Conservation (phyloP, 2,329 filamentous ascomycete species). For the Elsinoe fawcettii region DNA sequence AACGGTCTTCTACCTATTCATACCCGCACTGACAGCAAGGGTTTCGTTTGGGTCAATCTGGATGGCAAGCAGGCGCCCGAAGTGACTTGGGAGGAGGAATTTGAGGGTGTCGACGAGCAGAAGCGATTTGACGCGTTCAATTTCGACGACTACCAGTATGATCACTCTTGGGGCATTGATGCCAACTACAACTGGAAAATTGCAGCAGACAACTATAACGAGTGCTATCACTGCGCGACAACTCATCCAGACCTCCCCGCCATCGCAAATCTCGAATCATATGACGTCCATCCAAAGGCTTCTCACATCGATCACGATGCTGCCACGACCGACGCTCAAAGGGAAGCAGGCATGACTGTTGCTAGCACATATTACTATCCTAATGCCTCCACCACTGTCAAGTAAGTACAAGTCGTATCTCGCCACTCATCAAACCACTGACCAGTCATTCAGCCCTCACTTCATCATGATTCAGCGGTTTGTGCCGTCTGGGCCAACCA, state of each 20-base stretch:
- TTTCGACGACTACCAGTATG: conserved; percentile 48
- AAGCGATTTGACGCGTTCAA: conserved; percentile 39
- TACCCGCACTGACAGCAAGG: conserved; percentile 45
- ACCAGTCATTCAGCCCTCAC: conserved; percentile 38
- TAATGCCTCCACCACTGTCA: conserved; percentile 45
- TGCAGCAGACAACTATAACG: conserved; percentile 8
- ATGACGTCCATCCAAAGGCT: conserved; percentile 44
- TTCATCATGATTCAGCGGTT: conserved; percentile 60
- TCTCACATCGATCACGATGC: conserved; percentile 44
- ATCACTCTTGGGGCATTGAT: conserved; percentile 50
- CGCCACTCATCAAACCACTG: conserved; percentile 13
- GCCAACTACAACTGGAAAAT: conserved; percentile 54
- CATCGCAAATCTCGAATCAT: conserved; percentile 51
- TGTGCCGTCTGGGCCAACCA: conserved; percentile 46
- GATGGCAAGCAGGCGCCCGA: conserved; percentile 40
- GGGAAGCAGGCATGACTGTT: conserved; percentile 40
- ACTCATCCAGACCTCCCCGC: conserved; percentile 52
- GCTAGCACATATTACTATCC: conserved; percentile 45
- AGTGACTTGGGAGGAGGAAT: conserved; percentile 45
- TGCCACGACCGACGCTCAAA: conserved; percentile 43
- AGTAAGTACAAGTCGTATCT: conserved; percentile 32
- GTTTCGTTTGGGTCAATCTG: conserved; percentile 54
- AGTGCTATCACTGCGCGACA: conserved; percentile 55
- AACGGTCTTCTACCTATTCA: conserved; percentile 52
- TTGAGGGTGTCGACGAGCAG: conserved; percentile 41